Base-by-base conservation (phyloP, 306 rosid species). In the Herpetospermum pedunculosum region DNA sequence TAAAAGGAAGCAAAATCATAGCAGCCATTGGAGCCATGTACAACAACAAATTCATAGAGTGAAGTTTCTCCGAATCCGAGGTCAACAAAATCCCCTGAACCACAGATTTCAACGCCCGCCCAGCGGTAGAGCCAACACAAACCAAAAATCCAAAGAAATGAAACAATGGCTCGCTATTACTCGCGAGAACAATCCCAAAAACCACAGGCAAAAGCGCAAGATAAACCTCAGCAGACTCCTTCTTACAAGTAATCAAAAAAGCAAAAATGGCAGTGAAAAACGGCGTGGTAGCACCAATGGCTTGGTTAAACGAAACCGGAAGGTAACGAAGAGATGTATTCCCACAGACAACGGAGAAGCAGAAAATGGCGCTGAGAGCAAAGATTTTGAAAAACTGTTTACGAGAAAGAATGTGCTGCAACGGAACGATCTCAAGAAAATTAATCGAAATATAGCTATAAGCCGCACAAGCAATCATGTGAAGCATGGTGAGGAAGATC, bases 11-110 rank as follows among this genome's bases (percentile, higher is more conserved):
- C 83, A 89, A 47, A 10, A 89, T 89, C 63, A 89, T 0, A 3
- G 95, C 88, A 1, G 95, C 91, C 79, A 89, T 48, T 1, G 91
- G 91, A 12, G 95, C 95, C 95, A 89, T 89, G 35, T 89, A 87
- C 12, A 89, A 80, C 40, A 86, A 83, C 80, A 86, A 58, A 53
- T 89, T 89, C 95, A 89, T 86, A 3, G 95, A 89, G 38, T 89
- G 89, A 57, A 87, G 95, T 78, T 83, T 89, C 79, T 89, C 95
- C 0, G 84, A 85, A 8, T 89, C 95, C 0, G 91, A 85, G 3
- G 89, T 84, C 5, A 89, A 74, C 23, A 89, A 41, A n/a, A 89
- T 81, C 57, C 91, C 91, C 75, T 87, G 95, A 50, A 89, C 95
- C 37, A 89, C 91, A 4, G 88, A 83, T 72, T 89, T 89, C 87